Conservation (phyloP, 192 early-diverging fungal genomes). For the Backusella sp. region DNA sequence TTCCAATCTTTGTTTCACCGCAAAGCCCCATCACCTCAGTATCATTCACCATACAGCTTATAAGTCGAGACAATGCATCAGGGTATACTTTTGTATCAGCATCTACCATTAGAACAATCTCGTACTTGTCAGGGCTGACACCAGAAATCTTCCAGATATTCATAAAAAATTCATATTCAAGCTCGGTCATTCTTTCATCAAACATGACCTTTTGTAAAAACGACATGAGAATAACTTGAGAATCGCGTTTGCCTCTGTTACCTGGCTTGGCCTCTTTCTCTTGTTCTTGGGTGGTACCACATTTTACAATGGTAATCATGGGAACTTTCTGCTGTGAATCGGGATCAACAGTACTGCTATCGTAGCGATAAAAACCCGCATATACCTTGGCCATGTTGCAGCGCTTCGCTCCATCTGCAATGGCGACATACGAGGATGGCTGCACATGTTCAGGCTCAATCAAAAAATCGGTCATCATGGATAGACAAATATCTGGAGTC, state of each 20-base stretch:
- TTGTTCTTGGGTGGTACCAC: constrained; percentile 59
- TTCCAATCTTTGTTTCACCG: constrained; percentile 82
- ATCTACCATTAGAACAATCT: constrained; percentile 80
- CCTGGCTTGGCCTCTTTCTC: constrained; percentile 66
- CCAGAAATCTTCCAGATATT: constrained; percentile 71
- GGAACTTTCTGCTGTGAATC: constrained; percentile 63
- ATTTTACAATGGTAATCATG: constrained; percentile 59
- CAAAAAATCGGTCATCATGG: constrained; percentile 75
- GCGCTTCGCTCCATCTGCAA: constrained; percentile 88
- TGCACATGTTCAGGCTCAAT: constrained; percentile 56
- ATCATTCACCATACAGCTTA: constrained; percentile 72
- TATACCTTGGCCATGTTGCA: constrained; percentile 94
- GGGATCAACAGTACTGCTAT: constrained; percentile 53
- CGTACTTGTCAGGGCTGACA: constrained; percentile 73
- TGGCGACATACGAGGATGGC: constrained; percentile 83
- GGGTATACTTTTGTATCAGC: constrained; percentile 81
- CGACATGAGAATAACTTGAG: constrained; percentile 94
- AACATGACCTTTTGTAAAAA: constrained; percentile 91
- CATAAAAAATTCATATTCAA: constrained; percentile 80
- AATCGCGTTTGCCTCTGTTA: constrained; percentile 95
- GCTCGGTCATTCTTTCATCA: constrained; percentile 81
- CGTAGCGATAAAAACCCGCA: constrained; percentile 83
- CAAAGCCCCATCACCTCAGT: constrained; percentile 72
- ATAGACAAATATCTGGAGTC: constrained; percentile 76
- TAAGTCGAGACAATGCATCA: constrained; percentile 68